A percentile compares a stretch with the other conserved stretches of the same genome.
phyloP scores from a whole-genome alignment of 2,329 filamentous ascomycete species.

The Colletotrichum cereale region DNA sequence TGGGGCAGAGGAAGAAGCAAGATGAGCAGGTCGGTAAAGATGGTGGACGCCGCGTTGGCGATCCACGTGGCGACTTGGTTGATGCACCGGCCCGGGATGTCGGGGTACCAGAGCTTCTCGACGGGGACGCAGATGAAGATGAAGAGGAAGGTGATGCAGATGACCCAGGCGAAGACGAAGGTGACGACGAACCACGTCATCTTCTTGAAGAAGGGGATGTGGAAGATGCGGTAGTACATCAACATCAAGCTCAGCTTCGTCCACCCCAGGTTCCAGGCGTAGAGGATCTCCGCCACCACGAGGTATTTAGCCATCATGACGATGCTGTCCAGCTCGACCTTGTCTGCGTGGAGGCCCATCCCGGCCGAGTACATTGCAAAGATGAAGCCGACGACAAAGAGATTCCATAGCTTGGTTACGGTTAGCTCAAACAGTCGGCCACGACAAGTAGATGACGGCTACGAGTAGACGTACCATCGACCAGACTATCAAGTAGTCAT shows the following conservation, averaged over 20 bases:
- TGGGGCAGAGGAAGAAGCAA: slow-evolving; percentile 58
- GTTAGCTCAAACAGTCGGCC: background rate
- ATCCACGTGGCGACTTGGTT: slow-evolving; percentile 64
- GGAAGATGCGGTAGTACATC: slow-evolving; percentile 67
- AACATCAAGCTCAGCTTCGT: slow-evolving; percentile 64
- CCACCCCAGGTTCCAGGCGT: slow-evolving; percentile 61
- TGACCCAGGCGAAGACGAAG: slow-evolving; percentile 61
- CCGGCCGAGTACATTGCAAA: slow-evolving; percentile 60
- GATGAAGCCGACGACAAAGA: slow-evolving; percentile 60
- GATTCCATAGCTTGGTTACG: slow-evolving; percentile 52
- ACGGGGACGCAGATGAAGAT: slow-evolving; percentile 66
- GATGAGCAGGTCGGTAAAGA: slow-evolving; percentile 61
- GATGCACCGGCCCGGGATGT: slow-evolving; percentile 60
- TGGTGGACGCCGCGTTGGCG: slow-evolving; percentile 61
- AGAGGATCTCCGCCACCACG: slow-evolving; percentile 61
- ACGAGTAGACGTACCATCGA: slow-evolving; percentile 56
- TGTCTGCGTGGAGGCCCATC: slow-evolving; percentile 61
- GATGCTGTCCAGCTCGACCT: slow-evolving; percentile 51
- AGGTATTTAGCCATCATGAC: slow-evolving; percentile 61
- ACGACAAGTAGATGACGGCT: too few species aligned
- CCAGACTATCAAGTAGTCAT: slow-evolving; percentile 62
- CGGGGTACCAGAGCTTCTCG: slow-evolving; percentile 61
- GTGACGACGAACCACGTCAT: slow-evolving; percentile 55
- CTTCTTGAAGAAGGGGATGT: slow-evolving; percentile 56
- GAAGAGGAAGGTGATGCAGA: slow-evolving; percentile 61